Evolutionary conservation across 345 rosid species (phyloP).

Genomic region (Chamaenerion angustifolium): DNA sequence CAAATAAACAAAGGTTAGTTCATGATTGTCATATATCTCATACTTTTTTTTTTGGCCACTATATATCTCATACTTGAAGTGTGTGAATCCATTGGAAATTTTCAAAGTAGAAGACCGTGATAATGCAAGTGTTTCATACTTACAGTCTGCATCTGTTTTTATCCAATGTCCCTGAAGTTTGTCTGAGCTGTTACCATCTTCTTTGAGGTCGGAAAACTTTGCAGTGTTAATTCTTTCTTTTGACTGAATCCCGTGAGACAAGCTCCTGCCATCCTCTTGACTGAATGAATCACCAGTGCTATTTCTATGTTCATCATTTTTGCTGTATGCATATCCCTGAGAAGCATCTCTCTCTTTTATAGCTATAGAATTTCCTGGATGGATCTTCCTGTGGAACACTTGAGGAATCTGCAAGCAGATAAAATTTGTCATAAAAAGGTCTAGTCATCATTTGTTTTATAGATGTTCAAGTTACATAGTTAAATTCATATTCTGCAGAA

Average conservation of each 20-base stretch:
- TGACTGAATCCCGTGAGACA: constrained; percentile 14
- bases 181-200: constrained; percentile 18
- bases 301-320: constrained; percentile 9
- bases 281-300: constrained; percentile 12
- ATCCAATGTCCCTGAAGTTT: constrained; percentile 64
- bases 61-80: too few relatives aligned
- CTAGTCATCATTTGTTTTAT: too few relatives aligned
- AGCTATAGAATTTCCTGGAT: constrained; percentile 43
- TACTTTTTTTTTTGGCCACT: too few relatives aligned
- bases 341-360: constrained; percentile 14
- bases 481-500: too few relatives aligned
- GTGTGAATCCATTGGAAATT: too few relatives aligned
- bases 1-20: too few relatives aligned
- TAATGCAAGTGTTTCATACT: constrained; percentile 20
- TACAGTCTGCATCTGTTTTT: constrained; percentile 86
- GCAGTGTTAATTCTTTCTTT: constrained; percentile 21
- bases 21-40: too few relatives aligned
- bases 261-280: constrained; percentile 17
- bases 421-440: too few relatives aligned
- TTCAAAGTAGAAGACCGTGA: not conserved
- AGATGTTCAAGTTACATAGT: not conserved
- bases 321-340: constrained; percentile 9
- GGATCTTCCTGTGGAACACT: constrained; percentile 56
- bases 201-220: constrained; percentile 21
- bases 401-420: constrained; percentile 45